Evolutionary conservation across 1,284 basidiomycete genomes (phyloP), one percentile per base, ranked within the genome.

Genomic region (Ceratobasidium sp.): DNA sequence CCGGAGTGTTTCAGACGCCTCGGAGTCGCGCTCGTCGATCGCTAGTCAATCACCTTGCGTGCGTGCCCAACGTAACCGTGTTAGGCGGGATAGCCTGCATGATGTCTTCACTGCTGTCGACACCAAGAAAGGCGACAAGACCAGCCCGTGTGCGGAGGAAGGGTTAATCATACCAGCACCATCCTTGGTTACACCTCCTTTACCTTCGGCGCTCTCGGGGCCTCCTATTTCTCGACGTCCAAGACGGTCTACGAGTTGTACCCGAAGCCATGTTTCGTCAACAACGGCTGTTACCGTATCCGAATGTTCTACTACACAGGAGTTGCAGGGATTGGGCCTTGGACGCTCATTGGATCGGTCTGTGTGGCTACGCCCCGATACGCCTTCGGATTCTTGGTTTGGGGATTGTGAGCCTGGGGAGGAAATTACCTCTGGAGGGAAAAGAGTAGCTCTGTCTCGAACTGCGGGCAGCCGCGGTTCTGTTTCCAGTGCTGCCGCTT

Each of bases 211-310:
- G 0, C 34, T 41, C 27, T 63, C 49, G 9, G 59, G 54, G 34
- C 19, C 56, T 37, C 49, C 54, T 7, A 48, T n/a, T n/a, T 41
- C 49, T 31, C 59, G 31, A 7, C 46, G 24, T 19, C 27, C 29
- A 8, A 48, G 46, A 41, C 58, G 71, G 11, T 73, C 71, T 19
- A 48, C 48, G n/a, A 73, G 71, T 46, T 63, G 71, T 22, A 43
- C 71, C 31, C 27, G 71, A 24, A 73, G 71, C 34, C 71, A 73
- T 54, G 22, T 73, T 51, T 73, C 71, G 2, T 73, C 59, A 7
- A 73, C 71, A 4, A 73, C 71, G 9, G 71, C 71, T 8, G 49
- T 53, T 19, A 73, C 71, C 16, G 71, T 73, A 5, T 73, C 71
- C 27, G 71, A 73, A 27, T 73, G 71, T 34, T 73, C 71, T 16